phyloP scores from a whole-genome alignment of 257 asterid genomes.

The Buddleja alternifolia region DNA sequence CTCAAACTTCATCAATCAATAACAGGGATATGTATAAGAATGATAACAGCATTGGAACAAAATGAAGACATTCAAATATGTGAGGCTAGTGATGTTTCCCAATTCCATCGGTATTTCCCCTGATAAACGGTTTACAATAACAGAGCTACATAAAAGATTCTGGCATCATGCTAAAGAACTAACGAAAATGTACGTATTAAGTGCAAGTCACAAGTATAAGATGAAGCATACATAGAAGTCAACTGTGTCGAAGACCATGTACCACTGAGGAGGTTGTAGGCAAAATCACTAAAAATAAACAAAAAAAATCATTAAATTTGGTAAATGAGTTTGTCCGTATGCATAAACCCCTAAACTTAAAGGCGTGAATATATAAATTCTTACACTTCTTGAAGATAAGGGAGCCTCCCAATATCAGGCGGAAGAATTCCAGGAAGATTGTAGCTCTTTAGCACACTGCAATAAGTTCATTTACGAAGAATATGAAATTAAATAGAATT shows the following conservation, averaged over 20 bases:
- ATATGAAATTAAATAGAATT: no score
- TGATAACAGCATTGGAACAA: slow-evolving; percentile 7
- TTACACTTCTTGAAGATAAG: slow-evolving; percentile 65
- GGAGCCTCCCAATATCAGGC: slow-evolving; percentile 56
- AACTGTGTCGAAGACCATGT: slow-evolving; percentile 67
- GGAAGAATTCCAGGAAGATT: slow-evolving; percentile 83
- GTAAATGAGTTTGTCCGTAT: slow-evolving; percentile 8
- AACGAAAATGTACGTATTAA: slow-evolving; percentile 10
- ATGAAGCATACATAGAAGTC: slow-evolving; percentile 52
- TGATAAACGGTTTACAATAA: slow-evolving; percentile 75
- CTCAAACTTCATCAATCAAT: slow-evolving; percentile 30
- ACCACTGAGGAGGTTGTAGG: slow-evolving; percentile 71
- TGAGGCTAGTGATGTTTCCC: slow-evolving; percentile 75
- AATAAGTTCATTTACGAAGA: no score
- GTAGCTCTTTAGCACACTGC: slow-evolving; percentile 70
- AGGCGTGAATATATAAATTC: slow-evolving; percentile 25
- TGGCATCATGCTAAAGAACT: slow-evolving; percentile 19
- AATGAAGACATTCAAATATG: slow-evolving; percentile 61
- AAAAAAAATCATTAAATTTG: slow-evolving; percentile 7
- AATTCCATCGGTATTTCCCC: slow-evolving; percentile 76
- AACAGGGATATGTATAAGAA: no score
- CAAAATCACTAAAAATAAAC: slow-evolving; percentile 65
- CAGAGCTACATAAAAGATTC: slow-evolving; percentile 58
- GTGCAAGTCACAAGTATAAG: neutral
- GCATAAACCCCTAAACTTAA: slow-evolving; percentile 7